phyloP scores from a whole-genome alignment of 202 grass and related monocot species.

The Musa balbisiana region DNA sequence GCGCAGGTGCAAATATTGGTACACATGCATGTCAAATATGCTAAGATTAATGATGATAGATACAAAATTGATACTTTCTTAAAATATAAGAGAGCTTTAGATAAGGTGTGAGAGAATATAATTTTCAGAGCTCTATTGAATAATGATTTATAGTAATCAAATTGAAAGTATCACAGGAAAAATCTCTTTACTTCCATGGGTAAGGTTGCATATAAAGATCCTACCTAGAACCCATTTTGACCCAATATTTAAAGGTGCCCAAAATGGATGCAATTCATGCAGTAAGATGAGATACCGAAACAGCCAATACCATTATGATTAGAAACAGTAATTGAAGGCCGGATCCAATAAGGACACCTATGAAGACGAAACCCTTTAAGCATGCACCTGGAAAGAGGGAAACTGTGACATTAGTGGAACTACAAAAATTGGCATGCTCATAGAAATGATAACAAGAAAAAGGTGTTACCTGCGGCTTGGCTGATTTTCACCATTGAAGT shows the following conservation, averaged over 20 bases:
- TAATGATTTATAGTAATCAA: too few relatives aligned
- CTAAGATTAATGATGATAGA: not conserved
- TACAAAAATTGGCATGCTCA: constrained; percentile 27
- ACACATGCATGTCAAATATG: too few relatives aligned
- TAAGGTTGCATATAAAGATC: not conserved
- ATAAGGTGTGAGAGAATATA: too few relatives aligned
- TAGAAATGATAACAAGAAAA: not conserved
- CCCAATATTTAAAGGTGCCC: not conserved
- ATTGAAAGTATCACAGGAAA: too few relatives aligned
- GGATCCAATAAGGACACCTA: constrained; percentile 96
- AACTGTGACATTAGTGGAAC: constrained; percentile 15
- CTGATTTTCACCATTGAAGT: constrained; percentile 98
- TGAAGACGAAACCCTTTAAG: constrained; percentile 96
- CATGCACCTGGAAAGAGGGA: constrained; percentile 73
- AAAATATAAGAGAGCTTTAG: too few relatives aligned
- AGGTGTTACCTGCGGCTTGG: constrained; percentile 53
- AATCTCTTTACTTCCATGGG: not conserved
- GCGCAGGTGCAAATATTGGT: too few relatives aligned
- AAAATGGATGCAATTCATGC: not conserved
- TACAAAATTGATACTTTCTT: not conserved
- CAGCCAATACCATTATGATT: constrained; percentile 63
- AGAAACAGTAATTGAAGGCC: constrained; percentile 78
- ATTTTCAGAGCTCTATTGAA: too few relatives aligned
- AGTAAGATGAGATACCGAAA: constrained; percentile 18
- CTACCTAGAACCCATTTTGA: not conserved